A percentile compares a stretch with the other conserved stretches of the same genome.
Evolutionary conservation across 176 grass and related monocot species (phyloP).

Genomic region (Carex littledalei): DNA sequence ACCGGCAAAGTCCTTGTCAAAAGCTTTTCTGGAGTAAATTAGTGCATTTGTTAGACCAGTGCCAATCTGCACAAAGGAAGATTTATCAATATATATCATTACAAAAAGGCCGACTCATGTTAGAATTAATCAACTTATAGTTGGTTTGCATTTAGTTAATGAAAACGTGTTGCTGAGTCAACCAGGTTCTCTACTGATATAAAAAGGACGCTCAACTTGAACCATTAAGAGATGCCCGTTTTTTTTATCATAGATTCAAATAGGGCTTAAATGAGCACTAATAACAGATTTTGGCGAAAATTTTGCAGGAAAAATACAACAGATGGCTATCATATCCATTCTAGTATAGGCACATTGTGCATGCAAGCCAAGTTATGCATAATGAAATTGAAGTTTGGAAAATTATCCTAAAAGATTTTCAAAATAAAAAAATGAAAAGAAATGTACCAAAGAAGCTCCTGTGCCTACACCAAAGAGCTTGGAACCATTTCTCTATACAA

Average conservation of each 20-base stretch:
- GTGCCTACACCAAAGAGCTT: constrained; percentile 80
- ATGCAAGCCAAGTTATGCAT: background rate
- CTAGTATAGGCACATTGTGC: background rate
- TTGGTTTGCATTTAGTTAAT: background rate
- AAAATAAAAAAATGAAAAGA: constrained; percentile 31
- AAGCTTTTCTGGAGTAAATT: constrained; percentile 50
- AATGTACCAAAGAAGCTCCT: constrained; percentile 66
- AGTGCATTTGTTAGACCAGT: constrained; percentile 53
- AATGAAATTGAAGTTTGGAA: background rate
- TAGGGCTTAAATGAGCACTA: background rate
- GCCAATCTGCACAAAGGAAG: constrained; percentile 42
- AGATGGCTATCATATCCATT: background rate
- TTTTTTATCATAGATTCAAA: background rate
- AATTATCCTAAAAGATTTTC: background rate
- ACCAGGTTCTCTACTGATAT: background rate
- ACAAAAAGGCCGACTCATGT: background rate
- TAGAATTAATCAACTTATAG: background rate
- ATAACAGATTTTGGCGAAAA: background rate
- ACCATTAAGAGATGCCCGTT: background rate
- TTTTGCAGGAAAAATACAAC: background rate
- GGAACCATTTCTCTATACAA: constrained; percentile 71
- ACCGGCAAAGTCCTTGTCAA: constrained; percentile 44
- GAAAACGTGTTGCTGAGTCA: background rate
- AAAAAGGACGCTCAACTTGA: background rate
- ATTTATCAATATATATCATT: background rate